Evolutionary conservation across 179 eudicot genomes (phyloP).

Genomic region (Patellifolia procumbens): DNA sequence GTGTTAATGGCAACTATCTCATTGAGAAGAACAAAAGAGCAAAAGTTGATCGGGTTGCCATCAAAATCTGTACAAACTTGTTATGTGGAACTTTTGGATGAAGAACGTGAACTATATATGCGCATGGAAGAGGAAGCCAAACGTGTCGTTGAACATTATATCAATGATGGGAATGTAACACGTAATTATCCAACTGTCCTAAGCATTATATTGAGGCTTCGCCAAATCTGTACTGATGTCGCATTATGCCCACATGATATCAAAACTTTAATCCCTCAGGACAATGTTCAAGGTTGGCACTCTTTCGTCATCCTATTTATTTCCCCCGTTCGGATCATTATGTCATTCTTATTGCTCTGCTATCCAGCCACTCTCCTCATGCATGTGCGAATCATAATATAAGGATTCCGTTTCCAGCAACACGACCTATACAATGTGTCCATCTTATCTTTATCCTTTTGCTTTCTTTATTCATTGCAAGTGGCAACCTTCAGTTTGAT

Average conservation of each 20-base stretch:
- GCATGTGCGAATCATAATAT: too few relatives aligned
- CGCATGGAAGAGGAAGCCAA: conserved; percentile 85
- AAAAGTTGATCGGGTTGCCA: conserved; percentile 60
- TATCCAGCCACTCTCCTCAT: background rate
- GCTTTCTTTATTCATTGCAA: background rate
- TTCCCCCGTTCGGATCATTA: background rate
- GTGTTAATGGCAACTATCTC: conserved; percentile 79
- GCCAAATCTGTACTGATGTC: conserved; percentile 79
- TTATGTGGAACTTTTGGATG: conserved; percentile 65
- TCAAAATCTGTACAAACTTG: conserved; percentile 61
- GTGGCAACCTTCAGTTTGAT: background rate
- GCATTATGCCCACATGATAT: conserved; percentile 86
- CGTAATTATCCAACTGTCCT: conserved; percentile 71
- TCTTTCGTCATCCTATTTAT: conserved; percentile 1
- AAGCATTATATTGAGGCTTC: conserved; percentile 76
- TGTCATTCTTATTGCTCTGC: too few relatives aligned
- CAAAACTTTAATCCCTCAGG: conserved; percentile 55
- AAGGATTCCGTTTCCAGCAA: conserved; percentile 73
- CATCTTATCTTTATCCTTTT: background rate
- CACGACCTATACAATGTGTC: conserved; percentile 29
- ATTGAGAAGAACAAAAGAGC: conserved; percentile 89
- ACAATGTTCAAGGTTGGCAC: conserved; percentile 63
- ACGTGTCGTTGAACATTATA: conserved; percentile 56
- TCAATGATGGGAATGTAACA: conserved; percentile 50
- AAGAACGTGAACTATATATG: conserved; percentile 80